Conservation (phyloP, 345 rosid species). For the Hypericum androsaemum region DNA sequence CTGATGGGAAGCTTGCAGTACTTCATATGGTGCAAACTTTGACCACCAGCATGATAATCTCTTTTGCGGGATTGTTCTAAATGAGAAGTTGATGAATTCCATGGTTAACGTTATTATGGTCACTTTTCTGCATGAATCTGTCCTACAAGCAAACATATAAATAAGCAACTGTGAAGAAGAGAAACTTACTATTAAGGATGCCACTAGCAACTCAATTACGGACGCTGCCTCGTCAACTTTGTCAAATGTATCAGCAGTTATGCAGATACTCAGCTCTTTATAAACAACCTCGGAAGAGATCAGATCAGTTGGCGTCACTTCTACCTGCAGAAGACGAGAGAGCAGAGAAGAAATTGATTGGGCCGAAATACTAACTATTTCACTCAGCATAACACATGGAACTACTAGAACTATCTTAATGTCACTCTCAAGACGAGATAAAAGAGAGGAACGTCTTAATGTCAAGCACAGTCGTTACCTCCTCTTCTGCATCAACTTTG, state of each 20-base stretch:
- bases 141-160: not conserved
- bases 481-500: constrained; percentile 48
- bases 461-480: constrained; percentile 31
- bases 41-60: constrained; percentile 33
- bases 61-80: constrained; percentile 50
- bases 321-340: constrained; percentile 40
- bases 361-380: not conserved
- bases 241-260: constrained; percentile 75
- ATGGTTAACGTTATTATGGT: not conserved
- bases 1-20: constrained; percentile 31
- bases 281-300: constrained; percentile 32
- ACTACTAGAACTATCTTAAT: too few relatives aligned
- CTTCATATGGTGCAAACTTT: constrained; percentile 16
- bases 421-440: not conserved
- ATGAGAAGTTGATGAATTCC: constrained; percentile 5
- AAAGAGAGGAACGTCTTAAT: constrained; percentile 10
- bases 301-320: constrained; percentile 54
- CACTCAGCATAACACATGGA: too few relatives aligned
- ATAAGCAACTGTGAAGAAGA: not conserved
- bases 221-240: constrained; percentile 86
- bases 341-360: not conserved
- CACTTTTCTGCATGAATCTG: not conserved
- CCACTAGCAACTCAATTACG: constrained; percentile 61
- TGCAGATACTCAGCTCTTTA: constrained; percentile 53
- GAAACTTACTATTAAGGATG: constrained; percentile 74